A percentile compares a stretch with the other conserved stretches of the same genome.
These are phyloP conservation scores for Neodidymelliopsis sp. DNA, from an alignment of 2,329 filamentous ascomycete genomes.

Conservation along the genomic window DNA sequence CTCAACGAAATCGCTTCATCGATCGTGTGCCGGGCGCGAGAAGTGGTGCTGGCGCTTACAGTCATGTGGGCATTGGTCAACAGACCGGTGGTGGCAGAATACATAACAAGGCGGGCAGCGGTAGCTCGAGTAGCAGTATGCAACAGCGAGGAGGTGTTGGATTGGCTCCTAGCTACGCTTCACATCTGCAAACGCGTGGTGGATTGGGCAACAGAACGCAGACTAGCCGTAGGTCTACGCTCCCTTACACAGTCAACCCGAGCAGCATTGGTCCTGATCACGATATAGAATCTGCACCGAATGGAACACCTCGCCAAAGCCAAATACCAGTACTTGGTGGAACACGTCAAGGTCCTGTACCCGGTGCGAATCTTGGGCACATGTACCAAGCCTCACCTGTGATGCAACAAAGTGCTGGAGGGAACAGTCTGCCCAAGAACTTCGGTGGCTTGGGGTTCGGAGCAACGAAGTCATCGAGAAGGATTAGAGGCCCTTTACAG, in stretches of 20 bases:
- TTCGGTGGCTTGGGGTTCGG: conserved; percentile 40
- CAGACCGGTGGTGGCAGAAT: conserved; percentile 19
- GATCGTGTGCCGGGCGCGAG: conserved; percentile 41
- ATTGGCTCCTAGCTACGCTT: conserved; percentile 27
- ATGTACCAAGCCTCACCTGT: conserved; percentile 44
- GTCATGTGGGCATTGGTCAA: conserved; percentile 25
- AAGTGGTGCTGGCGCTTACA: conserved; percentile 32
- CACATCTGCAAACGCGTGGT: conserved; percentile 30
- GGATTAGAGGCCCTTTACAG: conserved; percentile 20
- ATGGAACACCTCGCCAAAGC: conserved; percentile 39
- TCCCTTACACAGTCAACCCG: background rate
- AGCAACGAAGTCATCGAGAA: conserved; percentile 41
- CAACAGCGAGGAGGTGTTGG: conserved; percentile 31
- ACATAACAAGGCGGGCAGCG: conserved; percentile 33
- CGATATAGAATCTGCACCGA: conserved; percentile 31
- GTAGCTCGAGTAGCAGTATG: conserved; percentile 36
- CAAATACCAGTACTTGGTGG: conserved; percentile 40
- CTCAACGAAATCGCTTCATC: conserved; percentile 39
- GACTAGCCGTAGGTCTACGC: conserved; percentile 31
- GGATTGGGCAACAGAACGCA: conserved; percentile 21
- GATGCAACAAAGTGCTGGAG: conserved; percentile 40
- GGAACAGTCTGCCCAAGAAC: conserved; percentile 16
- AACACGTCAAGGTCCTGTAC: conserved; percentile 32
- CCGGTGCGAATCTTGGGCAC: conserved; percentile 24
- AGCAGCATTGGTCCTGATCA: background rate